Evolutionary conservation across 305 asterid species (phyloP).

Genomic region (Fraxinus albicans): DNA sequence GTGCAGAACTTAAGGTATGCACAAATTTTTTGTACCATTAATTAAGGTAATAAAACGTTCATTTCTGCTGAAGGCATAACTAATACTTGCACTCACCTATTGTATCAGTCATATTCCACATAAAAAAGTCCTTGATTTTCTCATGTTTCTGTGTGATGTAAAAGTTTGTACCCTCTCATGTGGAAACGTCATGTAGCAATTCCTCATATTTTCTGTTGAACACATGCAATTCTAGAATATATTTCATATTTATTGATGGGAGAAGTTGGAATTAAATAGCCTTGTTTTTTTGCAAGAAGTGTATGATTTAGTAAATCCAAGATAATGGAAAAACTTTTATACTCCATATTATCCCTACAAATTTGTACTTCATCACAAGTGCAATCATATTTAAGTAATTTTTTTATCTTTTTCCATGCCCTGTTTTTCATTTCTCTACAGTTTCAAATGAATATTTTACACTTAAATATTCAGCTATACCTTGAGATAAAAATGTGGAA

Average conservation of each 20-base stretch:
- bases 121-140: not conserved
- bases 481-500: not conserved
- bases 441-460: not conserved
- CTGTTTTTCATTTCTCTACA: not conserved
- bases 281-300: not conserved
- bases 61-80: not conserved
- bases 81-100: not conserved
- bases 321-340: not conserved
- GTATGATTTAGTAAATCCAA: not conserved
- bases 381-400: not conserved
- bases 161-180: not conserved
- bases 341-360: not conserved
- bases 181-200: not conserved
- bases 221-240: not conserved
- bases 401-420: not conserved
- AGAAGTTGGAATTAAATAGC: not conserved
- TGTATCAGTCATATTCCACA: not conserved
- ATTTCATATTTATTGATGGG: not conserved
- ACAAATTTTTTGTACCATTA: not conserved
- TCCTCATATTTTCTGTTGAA: not conserved
- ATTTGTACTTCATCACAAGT: not conserved
- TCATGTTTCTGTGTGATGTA: not conserved
- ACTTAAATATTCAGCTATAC: not conserved
- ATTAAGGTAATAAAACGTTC: not conserved
- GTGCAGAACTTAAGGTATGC: constrained; percentile 87